phyloP scores from a whole-genome alignment of 1,139 yeast genomes.

The Yamadazyma jaroonii region DNA sequence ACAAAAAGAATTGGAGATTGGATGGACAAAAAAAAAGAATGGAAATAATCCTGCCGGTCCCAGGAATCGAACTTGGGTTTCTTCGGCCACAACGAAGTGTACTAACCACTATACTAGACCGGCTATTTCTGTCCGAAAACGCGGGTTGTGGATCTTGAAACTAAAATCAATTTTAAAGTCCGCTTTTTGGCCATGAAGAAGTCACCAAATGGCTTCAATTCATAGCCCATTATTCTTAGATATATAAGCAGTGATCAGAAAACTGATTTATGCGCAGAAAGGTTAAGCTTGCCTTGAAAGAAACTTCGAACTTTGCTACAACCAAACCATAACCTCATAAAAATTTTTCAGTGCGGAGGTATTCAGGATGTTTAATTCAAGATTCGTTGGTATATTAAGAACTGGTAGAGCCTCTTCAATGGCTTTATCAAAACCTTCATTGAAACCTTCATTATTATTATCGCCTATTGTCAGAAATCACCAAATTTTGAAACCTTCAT shows the following conservation, averaged over 20 bases:
- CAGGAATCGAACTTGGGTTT: slow-evolving; percentile 58
- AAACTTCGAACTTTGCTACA: background rate
- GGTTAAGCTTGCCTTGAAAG: background rate
- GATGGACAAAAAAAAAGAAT: no score
- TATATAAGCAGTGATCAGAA: no score
- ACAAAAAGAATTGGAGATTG: no score
- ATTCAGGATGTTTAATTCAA: slow-evolving; percentile 3
- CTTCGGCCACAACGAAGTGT: slow-evolving; percentile 57
- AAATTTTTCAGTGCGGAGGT: slow-evolving; percentile 9
- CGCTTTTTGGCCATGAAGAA: no score
- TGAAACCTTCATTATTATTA: background rate
- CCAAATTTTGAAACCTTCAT: slow-evolving; percentile 1
- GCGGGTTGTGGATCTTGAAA: no score
- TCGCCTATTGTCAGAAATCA: background rate
- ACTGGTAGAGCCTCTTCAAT: background rate
- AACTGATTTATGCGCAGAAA: no score
- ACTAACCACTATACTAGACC: slow-evolving; percentile 53
- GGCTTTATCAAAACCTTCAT: background rate
- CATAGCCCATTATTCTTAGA: no score
- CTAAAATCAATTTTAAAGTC: no score
- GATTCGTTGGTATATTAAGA: slow-evolving; percentile 4
- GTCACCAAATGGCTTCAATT: no score
- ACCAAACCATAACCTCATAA: background rate
- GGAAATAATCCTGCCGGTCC: slow-evolving; percentile 42
- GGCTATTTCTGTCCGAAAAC: slow-evolving; percentile 16